phyloP scores from a whole-genome alignment of 768 basidiomycete genomes.

The Russula brevipes region DNA sequence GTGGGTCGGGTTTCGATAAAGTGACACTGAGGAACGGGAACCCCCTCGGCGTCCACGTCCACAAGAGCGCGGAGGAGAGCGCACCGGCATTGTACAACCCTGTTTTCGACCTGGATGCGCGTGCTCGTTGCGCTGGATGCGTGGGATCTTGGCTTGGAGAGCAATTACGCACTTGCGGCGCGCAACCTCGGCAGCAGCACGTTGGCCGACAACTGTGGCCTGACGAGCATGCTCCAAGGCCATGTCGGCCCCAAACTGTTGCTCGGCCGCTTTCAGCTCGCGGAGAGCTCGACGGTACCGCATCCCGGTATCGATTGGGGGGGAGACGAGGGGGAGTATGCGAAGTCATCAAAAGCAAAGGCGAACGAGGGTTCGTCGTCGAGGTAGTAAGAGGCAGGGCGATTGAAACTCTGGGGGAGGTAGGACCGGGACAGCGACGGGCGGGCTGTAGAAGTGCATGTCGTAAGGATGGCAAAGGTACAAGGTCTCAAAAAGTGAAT shows the following conservation, averaged over 20 bases:
- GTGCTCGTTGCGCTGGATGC: not conserved
- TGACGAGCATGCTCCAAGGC: not conserved
- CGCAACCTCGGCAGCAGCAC: conserved; percentile 1
- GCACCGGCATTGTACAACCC: not conserved
- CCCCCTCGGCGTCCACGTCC: not conserved
- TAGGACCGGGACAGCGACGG: not conserved
- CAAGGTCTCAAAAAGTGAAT: conserved; percentile 1
- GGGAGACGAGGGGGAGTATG: not conserved
- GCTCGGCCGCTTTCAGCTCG: conserved; percentile 22
- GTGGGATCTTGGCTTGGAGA: not conserved
- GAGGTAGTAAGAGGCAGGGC: not conserved
- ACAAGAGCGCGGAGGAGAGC: not conserved
- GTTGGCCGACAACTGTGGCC: not conserved
- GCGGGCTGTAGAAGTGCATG: conserved; percentile 13
- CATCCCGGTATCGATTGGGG: not conserved
- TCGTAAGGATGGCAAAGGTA: not conserved
- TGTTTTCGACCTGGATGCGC: not conserved
- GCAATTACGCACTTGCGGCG: not conserved
- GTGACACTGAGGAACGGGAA: not conserved
- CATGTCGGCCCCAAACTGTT: conserved; percentile 12
- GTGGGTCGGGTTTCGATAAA: too few species aligned
- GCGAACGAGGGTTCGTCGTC: not conserved
- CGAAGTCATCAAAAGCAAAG: not conserved
- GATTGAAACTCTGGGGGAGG: not conserved
- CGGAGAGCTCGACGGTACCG: conserved; percentile 22